Conservation (phyloP, 306 rosid genomes). For the Pyrus pyrifolia region DNA sequence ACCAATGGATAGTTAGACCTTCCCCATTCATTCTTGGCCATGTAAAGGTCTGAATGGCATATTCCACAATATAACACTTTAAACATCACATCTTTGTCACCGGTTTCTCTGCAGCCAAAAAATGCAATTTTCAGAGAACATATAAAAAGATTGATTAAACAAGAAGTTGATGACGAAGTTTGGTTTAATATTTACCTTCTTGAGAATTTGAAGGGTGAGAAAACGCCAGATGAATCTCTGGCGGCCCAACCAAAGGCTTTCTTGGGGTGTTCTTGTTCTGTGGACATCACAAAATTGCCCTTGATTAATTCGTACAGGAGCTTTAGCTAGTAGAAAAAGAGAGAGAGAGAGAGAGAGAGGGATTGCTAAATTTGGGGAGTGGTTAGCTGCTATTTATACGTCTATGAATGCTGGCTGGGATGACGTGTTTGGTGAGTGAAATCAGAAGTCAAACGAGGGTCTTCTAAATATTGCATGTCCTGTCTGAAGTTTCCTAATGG, state of each 20-base stretch:
- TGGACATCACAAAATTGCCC: background rate
- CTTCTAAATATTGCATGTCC: no score
- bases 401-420: no score
- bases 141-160: background rate
- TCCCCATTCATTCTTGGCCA: slow-evolving; percentile 13
- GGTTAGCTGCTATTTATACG: no score
- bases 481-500: no score
- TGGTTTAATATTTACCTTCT: slow-evolving; percentile 11
- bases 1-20: background rate
- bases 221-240: slow-evolving; percentile 17
- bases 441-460: no score
- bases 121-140: background rate
- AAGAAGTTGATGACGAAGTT: background rate
- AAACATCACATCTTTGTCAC: background rate
- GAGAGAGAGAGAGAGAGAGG: no score
- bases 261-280: slow-evolving; percentile 14
- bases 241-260: slow-evolving; percentile 31
- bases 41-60: background rate
- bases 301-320: no score
- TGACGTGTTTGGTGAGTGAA: no score
- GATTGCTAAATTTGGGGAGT: no score
- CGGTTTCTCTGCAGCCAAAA: background rate
- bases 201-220: slow-evolving; percentile 28
- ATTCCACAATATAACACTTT: background rate
- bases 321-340: no score